Base-by-base conservation (phyloP, 179 eudicot species). In the Beta macrorhiza region DNA sequence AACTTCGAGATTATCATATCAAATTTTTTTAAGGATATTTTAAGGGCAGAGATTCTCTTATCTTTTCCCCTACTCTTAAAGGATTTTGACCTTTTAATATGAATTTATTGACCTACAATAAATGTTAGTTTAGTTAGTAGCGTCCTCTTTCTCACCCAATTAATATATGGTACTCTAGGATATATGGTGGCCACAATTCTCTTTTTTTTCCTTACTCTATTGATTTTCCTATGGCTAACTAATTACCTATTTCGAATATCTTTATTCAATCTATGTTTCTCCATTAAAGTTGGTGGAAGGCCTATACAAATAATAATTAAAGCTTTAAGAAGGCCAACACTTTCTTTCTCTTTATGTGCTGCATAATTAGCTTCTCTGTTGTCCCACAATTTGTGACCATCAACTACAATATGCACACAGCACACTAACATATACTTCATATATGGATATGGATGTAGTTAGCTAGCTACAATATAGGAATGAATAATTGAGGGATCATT, bases 251-350 rank as follows among this genome's bases (percentile, higher is more conserved):
- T 32, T 67, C 5, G 37, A 32, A 32, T 67, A 32, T 67, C 15
- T 67, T 13, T 67, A 63, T 17, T 63, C n/a, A 20, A 63, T 44
- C 17, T 42, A 19, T n/a, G 25, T 72, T 76, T 44, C 49, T 20
- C 37, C 52, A 58, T 11, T 57, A 80, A 74, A 80, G 83, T 59
- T 57, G 64, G 80, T 69, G 79, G 69, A 16, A 51, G 77, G 52
- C 47, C 9, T 2, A 37, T 37, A 37, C 42, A 78, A 42, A 72
- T 53, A 71, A 72, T 47, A 25, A 25, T 25, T 71, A 77, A 82
- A 82, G 47, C 58, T 42, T 37, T 8, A 22, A 59, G 69, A 16
- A 64, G 53, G 67, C n/a, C 65, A 52, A 74, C 37, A 59, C 57
- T 14, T 67, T 37, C 5, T 0, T 67, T 20, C 12, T 8, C 42